Percentiles rank a stretch among this genome's conserved stretches.
Evolutionary conservation across 306 rosid species (phyloP).

Genomic region (Fragaria iinumae): DNA sequence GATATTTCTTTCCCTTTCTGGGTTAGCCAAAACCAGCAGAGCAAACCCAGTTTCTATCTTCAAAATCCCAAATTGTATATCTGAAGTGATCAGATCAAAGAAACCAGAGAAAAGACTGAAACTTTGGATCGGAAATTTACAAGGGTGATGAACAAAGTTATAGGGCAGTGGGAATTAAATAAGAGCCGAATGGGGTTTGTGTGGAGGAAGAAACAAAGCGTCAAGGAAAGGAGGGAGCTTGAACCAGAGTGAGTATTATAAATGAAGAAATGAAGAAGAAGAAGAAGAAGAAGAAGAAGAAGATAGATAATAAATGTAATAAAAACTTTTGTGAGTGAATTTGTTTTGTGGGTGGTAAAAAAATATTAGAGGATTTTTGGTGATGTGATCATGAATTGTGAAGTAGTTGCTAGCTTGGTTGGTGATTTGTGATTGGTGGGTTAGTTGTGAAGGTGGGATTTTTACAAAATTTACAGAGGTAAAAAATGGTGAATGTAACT

Average conservation of each 20-base stretch:
- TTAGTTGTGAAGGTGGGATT: conserved; percentile 4
- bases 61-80: background rate
- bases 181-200: conserved; percentile 31
- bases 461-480: background rate
- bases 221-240: conserved; percentile 34
- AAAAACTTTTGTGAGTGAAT: conserved; percentile 5
- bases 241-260: conserved; percentile 23
- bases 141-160: conserved; percentile 19
- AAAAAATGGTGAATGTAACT: background rate
- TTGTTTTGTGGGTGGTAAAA: background rate
- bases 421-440: conserved; percentile 19
- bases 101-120: conserved; percentile 21
- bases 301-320: background rate
- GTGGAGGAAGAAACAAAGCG: conserved; percentile 49
- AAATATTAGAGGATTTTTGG: background rate
- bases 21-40: conserved; percentile 26
- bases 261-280: conserved; percentile 17
- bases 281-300: conserved; percentile 14
- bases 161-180: conserved; percentile 22
- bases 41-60: conserved; percentile 11
- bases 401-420: background rate
- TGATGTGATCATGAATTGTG: background rate
- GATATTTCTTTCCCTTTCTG: conserved; percentile 20
- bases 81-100: conserved; percentile 28
- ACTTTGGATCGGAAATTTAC: conserved; percentile 27